A percentile compares a stretch with the other conserved stretches of the same genome.
Conservation (phyloP, 2,329 filamentous ascomycete species). For the Venturia effusa region DNA sequence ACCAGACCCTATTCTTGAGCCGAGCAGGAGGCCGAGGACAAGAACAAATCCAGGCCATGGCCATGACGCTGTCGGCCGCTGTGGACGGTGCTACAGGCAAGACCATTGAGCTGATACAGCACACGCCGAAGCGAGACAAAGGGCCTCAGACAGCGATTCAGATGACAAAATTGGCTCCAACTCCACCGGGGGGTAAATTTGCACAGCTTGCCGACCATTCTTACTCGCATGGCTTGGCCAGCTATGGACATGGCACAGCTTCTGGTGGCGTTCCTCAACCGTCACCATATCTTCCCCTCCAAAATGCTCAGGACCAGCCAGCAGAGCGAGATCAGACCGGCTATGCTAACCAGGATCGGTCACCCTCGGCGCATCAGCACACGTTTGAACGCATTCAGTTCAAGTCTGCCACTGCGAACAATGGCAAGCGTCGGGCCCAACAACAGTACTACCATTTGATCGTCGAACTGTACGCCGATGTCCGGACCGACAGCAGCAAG, state of each 20-base stretch:
- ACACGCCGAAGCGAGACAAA: conserved; percentile 86
- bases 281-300: conserved; percentile 31
- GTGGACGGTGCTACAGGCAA: conserved; percentile 68
- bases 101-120: conserved; percentile 73
- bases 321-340: conserved; percentile 18
- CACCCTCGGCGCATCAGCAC: conserved; percentile 34
- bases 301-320: conserved; percentile 18
- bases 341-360: conserved; percentile 13
- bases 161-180: conserved; percentile 59
- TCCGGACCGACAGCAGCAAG: conserved; percentile 36
- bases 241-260: conserved; percentile 16
- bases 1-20: conserved; percentile 47
- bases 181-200: conserved; percentile 38
- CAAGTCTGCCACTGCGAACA: conserved; percentile 88
- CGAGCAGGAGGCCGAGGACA: conserved; percentile 29
- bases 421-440: conserved; percentile 78
- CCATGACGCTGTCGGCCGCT: conserved; percentile 75
- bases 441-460: conserved; percentile 92
- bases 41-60: conserved; percentile 59
- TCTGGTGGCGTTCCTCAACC: neutral
- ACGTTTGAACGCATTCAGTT: conserved; percentile 87
- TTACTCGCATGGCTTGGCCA: conserved; percentile 26
- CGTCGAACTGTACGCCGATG: conserved; percentile 68
- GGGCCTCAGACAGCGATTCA: conserved; percentile 65
- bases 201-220: conserved; percentile 22